Percentiles rank a stretch among this genome's conserved stretches.
Evolutionary conservation across 371 early-diverging fungal genomes (phyloP).

Genomic region (Dentiscutata heterogama): DNA sequence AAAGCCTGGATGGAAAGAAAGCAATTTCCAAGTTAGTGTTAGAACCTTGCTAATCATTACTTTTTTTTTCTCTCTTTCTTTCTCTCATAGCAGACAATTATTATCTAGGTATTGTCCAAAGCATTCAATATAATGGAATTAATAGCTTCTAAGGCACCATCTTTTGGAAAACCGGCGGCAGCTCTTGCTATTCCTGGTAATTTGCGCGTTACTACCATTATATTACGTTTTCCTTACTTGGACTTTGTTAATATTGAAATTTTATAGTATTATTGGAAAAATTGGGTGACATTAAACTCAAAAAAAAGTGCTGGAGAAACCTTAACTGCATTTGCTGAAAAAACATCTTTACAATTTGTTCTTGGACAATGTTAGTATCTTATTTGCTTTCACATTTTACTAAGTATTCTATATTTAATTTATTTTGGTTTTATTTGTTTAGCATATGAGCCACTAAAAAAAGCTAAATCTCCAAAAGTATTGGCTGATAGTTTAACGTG

Average conservation of each 20-base stretch:
- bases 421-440: background rate
- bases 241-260: background rate
- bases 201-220: background rate
- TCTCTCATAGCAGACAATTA: constrained; percentile 45
- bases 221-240: background rate
- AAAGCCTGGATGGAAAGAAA: constrained; percentile 96
- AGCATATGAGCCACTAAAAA: constrained; percentile 80
- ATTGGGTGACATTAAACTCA: constrained; percentile 94
- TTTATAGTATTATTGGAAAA: constrained; percentile 83
- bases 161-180: constrained; percentile 81
- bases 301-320: constrained; percentile 85
- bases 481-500: constrained; percentile 87
- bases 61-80: constrained; percentile 41
- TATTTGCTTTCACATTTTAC: background rate
- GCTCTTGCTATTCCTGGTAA: constrained; percentile 75
- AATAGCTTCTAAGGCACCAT: constrained; percentile 67
- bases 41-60: background rate
- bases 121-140: constrained; percentile 75
- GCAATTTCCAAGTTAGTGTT: constrained; percentile 89
- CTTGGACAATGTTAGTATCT: constrained; percentile 63
- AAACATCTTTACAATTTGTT: constrained; percentile 81
- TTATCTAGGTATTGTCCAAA: constrained; percentile 61
- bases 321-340: constrained; percentile 79
- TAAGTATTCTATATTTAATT: background rate
- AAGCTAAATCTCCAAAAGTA: constrained; percentile 91